Evolutionary conservation across 305 asterid species (phyloP).

Genomic region (Solanum hybrid): DNA sequence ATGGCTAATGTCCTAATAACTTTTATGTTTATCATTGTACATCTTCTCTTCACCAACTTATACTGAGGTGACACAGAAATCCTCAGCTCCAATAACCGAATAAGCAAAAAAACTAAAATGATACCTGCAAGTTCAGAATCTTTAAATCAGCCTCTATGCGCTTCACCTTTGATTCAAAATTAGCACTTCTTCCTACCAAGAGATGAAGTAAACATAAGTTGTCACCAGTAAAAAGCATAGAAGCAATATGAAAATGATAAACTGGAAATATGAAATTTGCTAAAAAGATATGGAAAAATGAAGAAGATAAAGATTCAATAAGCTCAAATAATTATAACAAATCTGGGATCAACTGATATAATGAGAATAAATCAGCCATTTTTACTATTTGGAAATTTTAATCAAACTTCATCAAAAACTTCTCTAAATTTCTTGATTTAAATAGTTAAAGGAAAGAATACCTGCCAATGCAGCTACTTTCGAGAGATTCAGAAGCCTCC

Average conservation of each 20-base stretch:
- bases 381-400: neutral
- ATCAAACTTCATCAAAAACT: neutral
- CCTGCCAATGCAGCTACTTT: slow-evolving; percentile 89
- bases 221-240: slow-evolving; percentile 13
- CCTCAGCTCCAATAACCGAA: neutral
- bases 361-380: neutral
- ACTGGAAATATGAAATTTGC: neutral
- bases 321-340: neutral
- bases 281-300: neutral
- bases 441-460: slow-evolving; percentile 14
- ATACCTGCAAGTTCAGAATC: slow-evolving; percentile 74
- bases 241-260: neutral
- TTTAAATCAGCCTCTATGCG: slow-evolving; percentile 81
- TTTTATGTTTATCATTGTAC: neutral
- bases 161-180: slow-evolving; percentile 49
- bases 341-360: neutral
- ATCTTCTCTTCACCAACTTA: neutral
- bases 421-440: neutral
- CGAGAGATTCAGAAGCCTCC: slow-evolving; percentile 69
- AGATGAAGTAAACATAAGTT: slow-evolving; percentile 5
- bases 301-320: neutral
- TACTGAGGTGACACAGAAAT: neutral
- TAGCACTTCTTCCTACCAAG: slow-evolving; percentile 48
- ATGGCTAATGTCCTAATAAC: neutral
- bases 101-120: neutral